These are phyloP conservation scores for Alnus rubra DNA, from an alignment of 306 rosid genomes.

Conservation along the genomic window DNA sequence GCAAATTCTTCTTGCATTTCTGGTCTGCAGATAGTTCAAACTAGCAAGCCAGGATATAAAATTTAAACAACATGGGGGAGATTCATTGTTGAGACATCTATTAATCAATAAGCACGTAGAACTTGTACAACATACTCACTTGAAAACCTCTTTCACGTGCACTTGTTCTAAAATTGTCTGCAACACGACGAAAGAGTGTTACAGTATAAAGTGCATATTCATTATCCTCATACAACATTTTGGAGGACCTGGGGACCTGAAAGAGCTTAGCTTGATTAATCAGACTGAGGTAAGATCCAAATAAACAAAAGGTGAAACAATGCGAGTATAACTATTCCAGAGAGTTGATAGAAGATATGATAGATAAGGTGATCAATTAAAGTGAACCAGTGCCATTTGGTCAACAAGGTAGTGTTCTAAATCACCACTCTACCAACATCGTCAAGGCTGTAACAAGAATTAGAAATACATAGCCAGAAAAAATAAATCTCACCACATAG, in stretches of 20 bases:
- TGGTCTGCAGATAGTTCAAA: conserved; percentile 11
- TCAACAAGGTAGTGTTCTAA: conserved; percentile 10
- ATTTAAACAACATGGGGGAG: neutral
- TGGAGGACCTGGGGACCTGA: conserved; percentile 92
- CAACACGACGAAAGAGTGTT: conserved; percentile 81
- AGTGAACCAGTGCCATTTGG: neutral
- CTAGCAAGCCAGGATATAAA: neutral
- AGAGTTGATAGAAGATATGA: neutral
- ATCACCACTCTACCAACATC: conserved; percentile 21
- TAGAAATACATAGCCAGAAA: conserved; percentile 18
- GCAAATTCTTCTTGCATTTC: conserved; percentile 16
- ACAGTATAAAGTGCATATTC: conserved; percentile 91
- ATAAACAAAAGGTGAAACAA: conserved; percentile 11
- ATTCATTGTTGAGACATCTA: conserved; percentile 8
- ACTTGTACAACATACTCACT: conserved; percentile 45
- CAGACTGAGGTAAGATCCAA: conserved; percentile 30
- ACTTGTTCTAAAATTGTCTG: conserved; percentile 82
- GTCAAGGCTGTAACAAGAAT: conserved; percentile 13
- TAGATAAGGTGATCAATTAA: conserved; percentile 19
- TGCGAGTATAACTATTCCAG: conserved; percentile 21
- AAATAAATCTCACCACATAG: conserved; percentile 67
- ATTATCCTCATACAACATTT: conserved; percentile 85
- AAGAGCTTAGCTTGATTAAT: conserved; percentile 41
- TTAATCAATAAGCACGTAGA: conserved; percentile 21
- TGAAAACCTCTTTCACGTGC: conserved; percentile 90